Evolutionary conservation across 306 rosid species (phyloP).

Genomic region (Abrus pulchellus): DNA sequence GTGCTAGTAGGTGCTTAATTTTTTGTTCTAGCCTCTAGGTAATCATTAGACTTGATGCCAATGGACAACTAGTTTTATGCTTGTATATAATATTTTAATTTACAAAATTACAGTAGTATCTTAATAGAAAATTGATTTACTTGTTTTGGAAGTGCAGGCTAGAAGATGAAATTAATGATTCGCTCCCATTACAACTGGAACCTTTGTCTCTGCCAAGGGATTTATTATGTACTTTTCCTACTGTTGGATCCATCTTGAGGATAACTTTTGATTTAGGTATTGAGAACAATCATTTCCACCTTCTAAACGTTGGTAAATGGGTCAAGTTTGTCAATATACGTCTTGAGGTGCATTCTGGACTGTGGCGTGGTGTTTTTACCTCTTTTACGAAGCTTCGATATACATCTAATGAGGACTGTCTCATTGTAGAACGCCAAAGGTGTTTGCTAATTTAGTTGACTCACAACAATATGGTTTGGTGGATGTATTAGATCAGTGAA

Average conservation of each 20-base stretch:
- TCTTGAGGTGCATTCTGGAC: conserved; percentile 62
- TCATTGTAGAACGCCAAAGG: conserved; percentile 63
- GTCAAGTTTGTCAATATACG: conserved; percentile 59
- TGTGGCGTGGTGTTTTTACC: conserved; percentile 67
- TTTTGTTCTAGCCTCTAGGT: no score
- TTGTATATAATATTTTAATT: conserved; percentile 12
- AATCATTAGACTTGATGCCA: background rate
- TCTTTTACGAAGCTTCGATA: conserved; percentile 59
- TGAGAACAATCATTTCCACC: conserved; percentile 42
- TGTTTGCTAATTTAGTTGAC: conserved; percentile 46
- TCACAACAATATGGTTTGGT: background rate
- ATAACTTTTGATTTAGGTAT: conserved; percentile 51
- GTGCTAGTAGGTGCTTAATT: background rate
- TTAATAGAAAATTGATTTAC: background rate
- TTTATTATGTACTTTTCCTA: conserved; percentile 59
- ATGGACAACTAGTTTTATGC: background rate
- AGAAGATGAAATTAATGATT: conserved; percentile 61
- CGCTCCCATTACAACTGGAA: conserved; percentile 63
- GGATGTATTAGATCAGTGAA: background rate
- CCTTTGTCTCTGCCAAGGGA: conserved; percentile 56
- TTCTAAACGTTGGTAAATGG: conserved; percentile 64
- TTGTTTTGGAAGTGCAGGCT: conserved; percentile 58
- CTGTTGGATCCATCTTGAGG: conserved; percentile 66
- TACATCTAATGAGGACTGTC: conserved; percentile 55
- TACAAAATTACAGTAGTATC: background rate